Base-by-base conservation (phyloP, 1,284 basidiomycete genomes). In the Tremellales sp. region DNA sequence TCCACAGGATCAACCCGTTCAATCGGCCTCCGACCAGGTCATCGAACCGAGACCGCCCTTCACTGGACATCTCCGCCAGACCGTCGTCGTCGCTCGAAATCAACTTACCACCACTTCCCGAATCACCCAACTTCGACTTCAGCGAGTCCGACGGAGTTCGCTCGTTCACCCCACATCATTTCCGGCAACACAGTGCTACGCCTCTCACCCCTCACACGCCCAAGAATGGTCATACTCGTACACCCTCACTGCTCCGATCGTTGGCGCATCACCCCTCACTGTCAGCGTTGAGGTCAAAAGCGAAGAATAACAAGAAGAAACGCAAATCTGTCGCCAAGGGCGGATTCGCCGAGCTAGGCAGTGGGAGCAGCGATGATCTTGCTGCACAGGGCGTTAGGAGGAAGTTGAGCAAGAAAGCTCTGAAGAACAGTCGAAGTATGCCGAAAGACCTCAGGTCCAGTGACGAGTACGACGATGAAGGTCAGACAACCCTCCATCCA, bases 221-320 rank as follows among this genome's bases (percentile, higher is more conserved):
- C 5, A 24, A 23, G 13, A 40, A n/a, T n/a, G n/a, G 51, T 19
- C 52, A 53, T 41, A 22, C 33, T 29, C 45, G 54, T 15, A 62
- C 62, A 11, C 61, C 62, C 12, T 61, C 62, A 4, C 54, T 68
- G 37, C 51, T 68, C 1, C 50, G 63, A 5, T 50, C 60, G 3
- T 47, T 68, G 15, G 62, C 66, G 1, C 63, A 67, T 42, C 60
- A 67, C 51, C 58, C 66, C 2, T 61, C 57, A 24, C 42, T 68
- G 17, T 60, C 60, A 2, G 66, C 63, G 0, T 49, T 68, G 11
- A 58, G 54, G 40, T 44, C 37, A 2, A 58, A 56, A 24, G 35
- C 49, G 29, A 45, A 45, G 19, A 56, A 51, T 42, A 45, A 47
- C 43, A 44, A 21, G 12, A 42, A 40, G 10, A 26, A 26, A 40